A percentile compares a stretch with the other conserved stretches of the same genome.
Evolutionary conservation across 257 asterid species (phyloP).

Genomic region (Capsicum rhomboideum): DNA sequence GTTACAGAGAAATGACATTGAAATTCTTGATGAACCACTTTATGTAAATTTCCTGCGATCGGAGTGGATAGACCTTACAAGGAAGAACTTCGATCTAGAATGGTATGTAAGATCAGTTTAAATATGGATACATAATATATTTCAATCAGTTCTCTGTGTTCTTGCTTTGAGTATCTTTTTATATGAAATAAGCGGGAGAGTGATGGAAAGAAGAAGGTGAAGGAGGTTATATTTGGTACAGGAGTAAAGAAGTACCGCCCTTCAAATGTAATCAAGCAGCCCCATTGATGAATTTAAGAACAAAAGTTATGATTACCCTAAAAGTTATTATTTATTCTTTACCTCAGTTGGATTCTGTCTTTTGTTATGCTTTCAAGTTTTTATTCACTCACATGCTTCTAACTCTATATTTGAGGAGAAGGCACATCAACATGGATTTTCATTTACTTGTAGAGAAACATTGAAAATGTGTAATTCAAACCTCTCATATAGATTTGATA

Average conservation of each 20-base stretch:
- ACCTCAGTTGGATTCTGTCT: too few species aligned
- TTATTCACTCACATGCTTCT: too few species aligned
- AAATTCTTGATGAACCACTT: conserved; percentile 79
- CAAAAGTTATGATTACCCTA: too few species aligned
- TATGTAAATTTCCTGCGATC: conserved; percentile 50
- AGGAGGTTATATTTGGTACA: conserved; percentile 43
- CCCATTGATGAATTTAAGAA: too few species aligned
- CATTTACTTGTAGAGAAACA: not conserved
- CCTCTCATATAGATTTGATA: not conserved
- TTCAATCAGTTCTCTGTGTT: not conserved
- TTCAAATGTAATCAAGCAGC: too few species aligned
- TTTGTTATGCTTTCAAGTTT: too few species aligned
- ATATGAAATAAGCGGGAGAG: conserved; percentile 30
- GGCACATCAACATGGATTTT: not conserved
- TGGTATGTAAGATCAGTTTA: conserved; percentile 26
- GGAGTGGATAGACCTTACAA: conserved; percentile 62
- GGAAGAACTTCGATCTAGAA: conserved; percentile 41
- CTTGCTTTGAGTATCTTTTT: not conserved
- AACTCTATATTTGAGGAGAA: not conserved
- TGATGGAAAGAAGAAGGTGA: conserved; percentile 65
- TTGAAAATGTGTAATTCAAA: not conserved
- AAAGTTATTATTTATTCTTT: too few species aligned
- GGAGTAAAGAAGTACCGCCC: too few species aligned
- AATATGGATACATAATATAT: not conserved
- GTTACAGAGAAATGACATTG: conserved; percentile 70